Percentiles rank a stretch among this genome's conserved stretches.
These are phyloP conservation scores for Aspergillus proliferans DNA, from an alignment of 2,329 filamentous ascomycete genomes.

Conservation along the genomic window DNA sequence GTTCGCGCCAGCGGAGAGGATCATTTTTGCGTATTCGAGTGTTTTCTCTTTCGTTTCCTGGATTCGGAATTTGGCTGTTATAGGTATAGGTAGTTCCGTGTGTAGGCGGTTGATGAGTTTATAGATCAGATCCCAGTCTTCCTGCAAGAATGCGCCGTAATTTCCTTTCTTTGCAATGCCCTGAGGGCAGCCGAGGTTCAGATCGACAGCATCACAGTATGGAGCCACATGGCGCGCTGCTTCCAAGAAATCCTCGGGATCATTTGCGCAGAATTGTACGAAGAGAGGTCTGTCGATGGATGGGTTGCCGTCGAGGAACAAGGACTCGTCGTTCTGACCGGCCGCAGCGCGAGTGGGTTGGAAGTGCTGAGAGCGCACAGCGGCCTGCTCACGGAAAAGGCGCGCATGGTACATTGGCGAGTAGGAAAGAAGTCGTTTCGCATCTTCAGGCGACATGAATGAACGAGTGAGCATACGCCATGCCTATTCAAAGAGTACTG, in stretches of 20 bases:
- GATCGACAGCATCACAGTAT: slow-evolving; percentile 88
- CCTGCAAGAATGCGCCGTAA: slow-evolving; percentile 92
- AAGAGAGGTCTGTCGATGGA: slow-evolving; percentile 79
- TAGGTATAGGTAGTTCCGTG: slow-evolving; percentile 67
- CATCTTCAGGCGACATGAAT: slow-evolving; percentile 65
- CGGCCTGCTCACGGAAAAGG: slow-evolving; percentile 69
- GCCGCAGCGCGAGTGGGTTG: slow-evolving; percentile 52
- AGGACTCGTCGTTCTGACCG: slow-evolving; percentile 24
- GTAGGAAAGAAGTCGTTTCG: slow-evolving; percentile 70
- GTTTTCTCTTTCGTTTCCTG: slow-evolving; percentile 82
- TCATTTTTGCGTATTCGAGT: slow-evolving; percentile 79
- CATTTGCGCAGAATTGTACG: slow-evolving; percentile 78
- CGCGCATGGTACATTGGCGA: slow-evolving; percentile 95
- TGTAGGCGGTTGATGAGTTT: slow-evolving; percentile 80
- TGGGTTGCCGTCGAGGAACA: slow-evolving; percentile 81
- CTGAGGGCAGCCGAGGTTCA: slow-evolving; percentile 94
- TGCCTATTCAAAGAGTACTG: slow-evolving; percentile 52
- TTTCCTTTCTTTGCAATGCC: slow-evolving; percentile 86
- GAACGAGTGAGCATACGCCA: slow-evolving; percentile 96
- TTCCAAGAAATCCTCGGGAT: slow-evolving; percentile 43
- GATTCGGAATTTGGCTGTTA: slow-evolving; percentile 92
- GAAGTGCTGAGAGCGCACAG: slow-evolving; percentile 75
- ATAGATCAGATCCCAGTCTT: slow-evolving; percentile 79
- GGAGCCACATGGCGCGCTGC: slow-evolving; percentile 74
- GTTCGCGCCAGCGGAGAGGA: slow-evolving; percentile 80